Evolutionary conservation across 129 eudicot genomes (phyloP).

Genomic region (Chrysanthemum seticuspe): DNA sequence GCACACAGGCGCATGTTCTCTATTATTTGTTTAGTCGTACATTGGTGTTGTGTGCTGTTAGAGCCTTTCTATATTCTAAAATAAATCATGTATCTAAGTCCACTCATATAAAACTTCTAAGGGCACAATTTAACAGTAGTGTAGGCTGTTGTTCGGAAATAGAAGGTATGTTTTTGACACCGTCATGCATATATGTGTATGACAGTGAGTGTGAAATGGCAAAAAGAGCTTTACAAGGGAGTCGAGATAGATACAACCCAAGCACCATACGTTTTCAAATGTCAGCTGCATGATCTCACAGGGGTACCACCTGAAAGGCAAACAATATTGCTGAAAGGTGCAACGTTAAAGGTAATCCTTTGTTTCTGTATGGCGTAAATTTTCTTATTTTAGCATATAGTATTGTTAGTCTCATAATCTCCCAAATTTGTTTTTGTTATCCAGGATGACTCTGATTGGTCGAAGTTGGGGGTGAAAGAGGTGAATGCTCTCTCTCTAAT

Average conservation of each 20-base stretch:
- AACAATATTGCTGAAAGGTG: slow-evolving; percentile 94
- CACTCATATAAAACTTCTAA: not conserved
- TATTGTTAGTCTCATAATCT: not conserved
- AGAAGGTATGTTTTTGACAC: slow-evolving; percentile 23
- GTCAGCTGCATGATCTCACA: slow-evolving; percentile 86
- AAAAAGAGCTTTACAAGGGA: slow-evolving; percentile 65
- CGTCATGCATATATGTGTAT: slow-evolving; percentile 8
- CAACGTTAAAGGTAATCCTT: slow-evolving; percentile 69
- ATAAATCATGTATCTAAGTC: slow-evolving; percentile 12
- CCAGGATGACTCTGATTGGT: slow-evolving; percentile 97
- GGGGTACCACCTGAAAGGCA: slow-evolving; percentile 99
- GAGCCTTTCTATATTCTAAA: not conserved
- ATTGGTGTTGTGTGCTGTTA: slow-evolving; percentile 8
- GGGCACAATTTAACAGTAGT: not conserved
- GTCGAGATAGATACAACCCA: slow-evolving; percentile 95
- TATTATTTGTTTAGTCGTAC: not conserved
- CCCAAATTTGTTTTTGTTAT: slow-evolving; percentile 13
- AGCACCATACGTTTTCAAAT: slow-evolving; percentile 88
- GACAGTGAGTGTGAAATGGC: slow-evolving; percentile 98
- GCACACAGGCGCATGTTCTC: not conserved
- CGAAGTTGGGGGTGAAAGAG: slow-evolving; percentile 90
- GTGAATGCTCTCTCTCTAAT: slow-evolving; percentile 36
- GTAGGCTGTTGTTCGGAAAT: slow-evolving; percentile 8
- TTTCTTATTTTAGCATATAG: slow-evolving; percentile 1
- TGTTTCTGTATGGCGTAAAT: slow-evolving; percentile 12